Evolutionary conservation across 2,329 filamentous ascomycete species (phyloP).

Genomic region (Cercospora sojina): DNA sequence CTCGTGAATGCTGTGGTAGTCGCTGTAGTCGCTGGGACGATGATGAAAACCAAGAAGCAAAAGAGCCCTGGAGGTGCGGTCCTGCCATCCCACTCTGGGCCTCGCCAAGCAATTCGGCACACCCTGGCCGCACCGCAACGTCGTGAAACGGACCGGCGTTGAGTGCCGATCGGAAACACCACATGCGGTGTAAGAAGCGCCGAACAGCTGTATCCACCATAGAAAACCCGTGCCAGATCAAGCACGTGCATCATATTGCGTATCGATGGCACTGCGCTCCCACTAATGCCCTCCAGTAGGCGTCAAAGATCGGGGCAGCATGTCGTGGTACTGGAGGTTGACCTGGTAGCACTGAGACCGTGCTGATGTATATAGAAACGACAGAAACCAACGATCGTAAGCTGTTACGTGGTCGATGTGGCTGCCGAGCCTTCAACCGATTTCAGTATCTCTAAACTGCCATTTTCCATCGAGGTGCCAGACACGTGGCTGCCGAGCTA

Average conservation of each 20-base stretch:
- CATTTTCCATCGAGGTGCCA: not conserved
- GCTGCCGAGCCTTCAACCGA: not conserved
- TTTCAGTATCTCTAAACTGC: not conserved
- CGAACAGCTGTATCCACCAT: not conserved
- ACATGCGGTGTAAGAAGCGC: conserved; percentile 13
- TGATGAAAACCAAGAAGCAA: not conserved
- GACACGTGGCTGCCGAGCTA: not conserved
- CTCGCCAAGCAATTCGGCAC: conserved; percentile 5
- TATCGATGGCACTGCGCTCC: not conserved
- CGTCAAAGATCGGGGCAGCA: not conserved
- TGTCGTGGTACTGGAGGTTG: not conserved
- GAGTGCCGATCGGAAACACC: not conserved
- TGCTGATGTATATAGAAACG: not conserved
- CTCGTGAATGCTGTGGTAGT: not conserved
- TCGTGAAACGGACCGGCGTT: conserved; percentile 7
- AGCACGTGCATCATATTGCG: conserved; percentile 8
- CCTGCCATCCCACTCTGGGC: not conserved
- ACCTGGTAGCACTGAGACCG: not conserved
- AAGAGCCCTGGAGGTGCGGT: not conserved
- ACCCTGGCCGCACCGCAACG: not conserved
- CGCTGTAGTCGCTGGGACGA: not conserved
- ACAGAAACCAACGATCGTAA: not conserved
- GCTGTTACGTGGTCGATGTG: not conserved
- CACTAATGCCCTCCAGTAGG: not conserved
- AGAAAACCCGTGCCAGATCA: not conserved